Conservation (phyloP, 2,329 filamentous ascomycete species). For the Fusarium heterosporum region DNA sequence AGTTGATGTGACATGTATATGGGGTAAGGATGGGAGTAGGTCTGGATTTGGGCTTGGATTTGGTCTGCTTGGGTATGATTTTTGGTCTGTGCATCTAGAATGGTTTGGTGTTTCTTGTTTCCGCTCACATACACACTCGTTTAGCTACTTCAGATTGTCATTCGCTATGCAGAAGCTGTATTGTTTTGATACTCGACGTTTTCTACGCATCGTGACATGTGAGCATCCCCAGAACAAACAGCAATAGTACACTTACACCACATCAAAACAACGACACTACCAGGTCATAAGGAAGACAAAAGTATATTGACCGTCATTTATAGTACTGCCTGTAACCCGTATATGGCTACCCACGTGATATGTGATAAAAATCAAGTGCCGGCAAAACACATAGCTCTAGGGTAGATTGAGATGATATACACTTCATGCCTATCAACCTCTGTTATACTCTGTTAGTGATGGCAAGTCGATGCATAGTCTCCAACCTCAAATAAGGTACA, state of each 20-base stretch:
- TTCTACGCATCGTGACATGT: not conserved
- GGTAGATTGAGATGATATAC: no score
- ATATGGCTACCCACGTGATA: no score
- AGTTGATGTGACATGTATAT: not conserved
- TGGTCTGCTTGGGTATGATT: not conserved
- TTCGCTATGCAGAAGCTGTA: constrained; percentile 36
- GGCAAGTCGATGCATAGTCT: no score
- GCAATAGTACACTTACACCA: not conserved
- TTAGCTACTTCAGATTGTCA: constrained; percentile 33
- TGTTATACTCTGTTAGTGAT: no score
- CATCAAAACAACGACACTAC: no score
- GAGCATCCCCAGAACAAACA: not conserved
- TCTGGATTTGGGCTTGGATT: not conserved
- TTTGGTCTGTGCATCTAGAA: not conserved
- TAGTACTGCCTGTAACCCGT: no score
- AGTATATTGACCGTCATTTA: no score
- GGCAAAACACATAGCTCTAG: no score
- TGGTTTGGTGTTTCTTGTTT: constrained; percentile 24
- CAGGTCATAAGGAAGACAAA: no score
- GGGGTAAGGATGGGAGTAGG: not conserved
- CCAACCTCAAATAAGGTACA: no score
- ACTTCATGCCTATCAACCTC: no score
- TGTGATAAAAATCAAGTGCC: no score
- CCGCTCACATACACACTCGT: constrained; percentile 20
- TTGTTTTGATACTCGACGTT: constrained; percentile 15